Evolutionary conservation across 2,329 filamentous ascomycete species (phyloP).

Genomic region (Coniochaeta ligniaria): DNA sequence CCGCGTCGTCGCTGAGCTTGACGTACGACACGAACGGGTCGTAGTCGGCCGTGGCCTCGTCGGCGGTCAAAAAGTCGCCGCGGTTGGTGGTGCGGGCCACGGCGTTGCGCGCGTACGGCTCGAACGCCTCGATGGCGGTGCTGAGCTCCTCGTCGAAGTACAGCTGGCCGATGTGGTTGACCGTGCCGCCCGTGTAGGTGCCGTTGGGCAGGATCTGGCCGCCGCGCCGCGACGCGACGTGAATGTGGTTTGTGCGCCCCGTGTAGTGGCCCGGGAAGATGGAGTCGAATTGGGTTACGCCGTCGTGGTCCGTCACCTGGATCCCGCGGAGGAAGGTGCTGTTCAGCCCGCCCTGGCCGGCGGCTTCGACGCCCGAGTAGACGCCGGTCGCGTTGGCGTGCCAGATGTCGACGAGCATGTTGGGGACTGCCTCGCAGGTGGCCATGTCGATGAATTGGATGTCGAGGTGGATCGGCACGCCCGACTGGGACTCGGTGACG

Average conservation of each 20-base stretch:
- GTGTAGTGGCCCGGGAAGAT: slow-evolving; percentile 38
- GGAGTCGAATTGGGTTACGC: slow-evolving; percentile 32
- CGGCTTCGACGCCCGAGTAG: slow-evolving; percentile 27
- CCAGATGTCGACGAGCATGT: slow-evolving; percentile 27
- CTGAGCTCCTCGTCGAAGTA: slow-evolving; percentile 54
- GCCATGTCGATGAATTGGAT: slow-evolving; percentile 25
- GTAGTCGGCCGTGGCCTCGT: slow-evolving; percentile 22
- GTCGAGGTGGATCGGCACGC: slow-evolving; percentile 26
- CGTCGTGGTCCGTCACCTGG: slow-evolving; percentile 30
- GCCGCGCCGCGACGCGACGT: slow-evolving; percentile 20
- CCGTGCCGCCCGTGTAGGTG: slow-evolving; percentile 38
- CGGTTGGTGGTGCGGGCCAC: slow-evolving; percentile 34
- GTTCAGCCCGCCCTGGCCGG: slow-evolving; percentile 28
- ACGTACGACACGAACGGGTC: slow-evolving; percentile 49
- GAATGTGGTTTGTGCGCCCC: slow-evolving; percentile 29
- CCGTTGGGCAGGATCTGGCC: slow-evolving; percentile 35
- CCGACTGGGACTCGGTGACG: slow-evolving; percentile 23
- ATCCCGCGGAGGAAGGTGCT: slow-evolving; percentile 35
- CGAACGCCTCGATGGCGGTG: slow-evolving; percentile 34
- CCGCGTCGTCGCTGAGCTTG: slow-evolving; percentile 41
- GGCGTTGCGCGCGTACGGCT: slow-evolving; percentile 36
- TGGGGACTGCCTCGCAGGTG: slow-evolving; percentile 21
- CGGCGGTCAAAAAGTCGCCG: slow-evolving; percentile 38
- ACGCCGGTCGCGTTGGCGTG: slow-evolving; percentile 26
- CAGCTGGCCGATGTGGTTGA: slow-evolving; percentile 52